Evolutionary conservation across 768 basidiomycete species (phyloP).

Genomic region (Botryobasidium botryosum): DNA sequence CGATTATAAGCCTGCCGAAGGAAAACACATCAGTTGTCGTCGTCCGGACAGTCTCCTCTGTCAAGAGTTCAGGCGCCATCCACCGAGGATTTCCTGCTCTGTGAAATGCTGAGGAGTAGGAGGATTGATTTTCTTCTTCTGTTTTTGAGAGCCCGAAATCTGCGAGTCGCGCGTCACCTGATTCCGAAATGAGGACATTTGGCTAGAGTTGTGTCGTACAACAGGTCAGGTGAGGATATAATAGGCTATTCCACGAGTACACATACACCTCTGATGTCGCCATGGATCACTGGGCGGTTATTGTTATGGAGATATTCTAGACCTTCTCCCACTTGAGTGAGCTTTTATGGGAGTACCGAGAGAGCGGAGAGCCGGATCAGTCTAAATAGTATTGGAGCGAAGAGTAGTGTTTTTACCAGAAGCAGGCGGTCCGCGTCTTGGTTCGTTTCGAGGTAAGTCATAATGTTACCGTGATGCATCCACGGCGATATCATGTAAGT

Average conservation of each 20-base stretch:
- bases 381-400: neutral
- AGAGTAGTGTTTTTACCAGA: neutral
- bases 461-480: too few relatives aligned
- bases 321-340: neutral
- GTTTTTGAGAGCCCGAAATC: slow-evolving; percentile 7
- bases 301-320: neutral
- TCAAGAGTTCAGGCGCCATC: slow-evolving; percentile 3
- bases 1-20: too few relatives aligned
- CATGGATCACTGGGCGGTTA: neutral
- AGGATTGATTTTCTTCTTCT: neutral
- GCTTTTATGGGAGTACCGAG: neutral
- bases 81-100: neutral
- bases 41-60: neutral
- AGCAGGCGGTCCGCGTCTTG: neutral
- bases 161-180: slow-evolving; percentile 3
- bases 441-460: neutral
- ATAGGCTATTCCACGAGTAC: neutral
- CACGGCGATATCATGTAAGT: neutral
- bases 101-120: neutral
- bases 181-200: too few relatives aligned
- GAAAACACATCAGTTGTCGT: too few relatives aligned
- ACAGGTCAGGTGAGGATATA: neutral
- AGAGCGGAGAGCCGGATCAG: neutral
- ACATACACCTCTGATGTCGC: neutral
- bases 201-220: slow-evolving; percentile 2